Evolutionary conservation across 202 grass and related monocot species (phyloP).

Genomic region (Eragrostis tef): DNA sequence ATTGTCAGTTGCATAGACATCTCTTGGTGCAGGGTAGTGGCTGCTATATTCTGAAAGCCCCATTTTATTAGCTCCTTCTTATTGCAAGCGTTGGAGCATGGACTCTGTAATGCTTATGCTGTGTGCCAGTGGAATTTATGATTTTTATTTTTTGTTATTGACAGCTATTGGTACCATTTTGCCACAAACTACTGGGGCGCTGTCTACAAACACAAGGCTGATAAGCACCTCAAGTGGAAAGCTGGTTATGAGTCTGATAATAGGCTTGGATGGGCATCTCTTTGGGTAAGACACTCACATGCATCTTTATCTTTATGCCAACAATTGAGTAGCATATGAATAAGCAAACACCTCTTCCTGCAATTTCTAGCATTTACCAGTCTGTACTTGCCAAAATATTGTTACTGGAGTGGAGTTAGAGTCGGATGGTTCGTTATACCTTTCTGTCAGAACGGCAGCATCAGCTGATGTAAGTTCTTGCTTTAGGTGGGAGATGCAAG

Average conservation of each 20-base stretch:
- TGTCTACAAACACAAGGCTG: conserved; percentile 73
- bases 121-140: conserved; percentile 1
- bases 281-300: conserved; percentile 64
- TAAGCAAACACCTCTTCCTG: background rate
- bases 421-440: background rate
- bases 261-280: conserved; percentile 70
- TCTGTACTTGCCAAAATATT: background rate
- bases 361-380: background rate
- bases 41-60: background rate
- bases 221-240: conserved; percentile 89
- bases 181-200: conserved; percentile 75
- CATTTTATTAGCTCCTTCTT: background rate
- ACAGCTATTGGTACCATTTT: conserved; percentile 83
- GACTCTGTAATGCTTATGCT: conserved; percentile 3
- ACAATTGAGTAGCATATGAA: no score
- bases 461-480: conserved; percentile 30
- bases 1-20: conserved; percentile 22
- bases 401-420: background rate
- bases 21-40: background rate
- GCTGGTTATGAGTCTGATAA: conserved; percentile 84
- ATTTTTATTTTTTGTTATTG: conserved; percentile 15
- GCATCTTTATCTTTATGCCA: no score
- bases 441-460: background rate
- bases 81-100: background rate
- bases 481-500: conserved; percentile 74